Conservation (phyloP, 306 rosid species). For the Malus domestica region DNA sequence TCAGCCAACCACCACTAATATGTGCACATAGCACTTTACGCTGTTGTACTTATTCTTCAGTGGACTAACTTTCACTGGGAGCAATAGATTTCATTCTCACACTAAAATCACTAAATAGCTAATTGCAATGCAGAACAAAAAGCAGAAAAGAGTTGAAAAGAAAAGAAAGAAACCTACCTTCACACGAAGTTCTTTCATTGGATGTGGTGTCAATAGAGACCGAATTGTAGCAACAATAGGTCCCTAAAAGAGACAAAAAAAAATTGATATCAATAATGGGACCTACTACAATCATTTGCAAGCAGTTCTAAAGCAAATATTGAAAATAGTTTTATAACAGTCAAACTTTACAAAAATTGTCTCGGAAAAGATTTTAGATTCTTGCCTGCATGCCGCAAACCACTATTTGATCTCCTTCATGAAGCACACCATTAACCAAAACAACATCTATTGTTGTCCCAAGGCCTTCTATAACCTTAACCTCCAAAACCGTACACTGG, state of each 20-base stretch:
- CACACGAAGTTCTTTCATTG: constrained; percentile 93
- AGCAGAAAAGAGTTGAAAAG: not conserved
- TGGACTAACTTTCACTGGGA: not conserved
- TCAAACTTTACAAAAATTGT: not conserved
- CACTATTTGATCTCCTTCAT: constrained; percentile 97
- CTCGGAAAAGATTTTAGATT: constrained; percentile 8
- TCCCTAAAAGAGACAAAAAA: constrained; percentile 39
- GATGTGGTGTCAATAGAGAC: constrained; percentile 94
- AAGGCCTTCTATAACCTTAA: constrained; percentile 92
- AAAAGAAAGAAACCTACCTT: constrained; percentile 43
- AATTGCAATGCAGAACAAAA: not conserved
- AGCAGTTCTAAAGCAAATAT: not conserved
- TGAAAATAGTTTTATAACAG: not conserved
- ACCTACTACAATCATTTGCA: too few species aligned
- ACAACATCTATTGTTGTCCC: constrained; percentile 98
- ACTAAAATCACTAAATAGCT: not conserved
- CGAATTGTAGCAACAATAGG: constrained; percentile 87
- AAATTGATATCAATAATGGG: not conserved
- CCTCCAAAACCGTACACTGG: constrained; percentile 97
- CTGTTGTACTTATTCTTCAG: not conserved
- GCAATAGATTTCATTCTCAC: not conserved
- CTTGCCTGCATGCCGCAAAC: constrained; percentile 95
- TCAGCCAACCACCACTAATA: not conserved
- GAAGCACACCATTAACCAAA: constrained; percentile 90
- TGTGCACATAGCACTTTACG: not conserved